phyloP scores from a whole-genome alignment of 768 basidiomycete genomes.

The Clitopilus hobsonii region DNA sequence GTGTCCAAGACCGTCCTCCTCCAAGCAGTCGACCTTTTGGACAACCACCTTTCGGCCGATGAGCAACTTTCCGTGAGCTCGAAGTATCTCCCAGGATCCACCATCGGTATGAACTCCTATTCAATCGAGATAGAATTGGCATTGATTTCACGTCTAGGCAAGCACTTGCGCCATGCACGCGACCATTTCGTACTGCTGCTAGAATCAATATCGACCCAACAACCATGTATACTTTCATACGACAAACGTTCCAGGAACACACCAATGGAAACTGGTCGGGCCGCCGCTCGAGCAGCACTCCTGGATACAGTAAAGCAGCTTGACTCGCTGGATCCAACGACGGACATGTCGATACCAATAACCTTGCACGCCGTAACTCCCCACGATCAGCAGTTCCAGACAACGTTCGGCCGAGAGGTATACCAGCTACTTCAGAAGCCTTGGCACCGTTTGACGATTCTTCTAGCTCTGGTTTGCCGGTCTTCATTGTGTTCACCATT shows the following conservation, averaged over 20 bases:
- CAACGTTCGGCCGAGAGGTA: conserved; percentile 84
- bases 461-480: conserved; percentile 82
- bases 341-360: conserved; percentile 52
- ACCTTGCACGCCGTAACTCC: conserved; percentile 81
- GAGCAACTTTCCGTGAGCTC: conserved; percentile 66
- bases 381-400: conserved; percentile 65
- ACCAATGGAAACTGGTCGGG: conserved; percentile 72
- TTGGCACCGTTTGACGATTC: background rate
- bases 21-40: conserved; percentile 72
- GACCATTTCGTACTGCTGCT: conserved; percentile 76
- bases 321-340: conserved; percentile 43
- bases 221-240: conserved; percentile 61
- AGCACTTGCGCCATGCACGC: conserved; percentile 81
- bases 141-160: conserved; percentile 42
- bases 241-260: conserved; percentile 75
- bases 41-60: conserved; percentile 60
- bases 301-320: conserved; percentile 51
- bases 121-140: conserved; percentile 2
- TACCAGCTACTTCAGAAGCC: conserved; percentile 5
- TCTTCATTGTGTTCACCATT: conserved; percentile 85
- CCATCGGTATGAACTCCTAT: conserved; percentile 55
- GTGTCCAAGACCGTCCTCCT: conserved; percentile 64
- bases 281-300: conserved; percentile 55
- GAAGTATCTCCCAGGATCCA: conserved; percentile 80
- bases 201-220: conserved; percentile 42